phyloP scores from a whole-genome alignment of 352 stramenopile genomes.

The Phytophthora meadii region DNA sequence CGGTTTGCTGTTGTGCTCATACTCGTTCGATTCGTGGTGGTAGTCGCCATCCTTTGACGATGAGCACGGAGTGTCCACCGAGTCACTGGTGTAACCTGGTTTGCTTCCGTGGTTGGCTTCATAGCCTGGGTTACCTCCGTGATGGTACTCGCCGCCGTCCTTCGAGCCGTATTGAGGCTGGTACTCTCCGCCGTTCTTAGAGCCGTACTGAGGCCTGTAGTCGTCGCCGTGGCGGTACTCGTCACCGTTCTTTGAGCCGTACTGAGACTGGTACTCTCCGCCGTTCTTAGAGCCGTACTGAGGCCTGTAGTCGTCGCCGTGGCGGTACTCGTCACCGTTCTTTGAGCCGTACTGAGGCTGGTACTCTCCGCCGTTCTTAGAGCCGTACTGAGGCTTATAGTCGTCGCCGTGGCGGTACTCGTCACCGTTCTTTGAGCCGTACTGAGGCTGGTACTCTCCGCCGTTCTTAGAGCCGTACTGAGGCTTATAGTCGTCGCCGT shows the following conservation, averaged over 20 bases:
- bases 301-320: too few relatives aligned
- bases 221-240: too few relatives aligned
- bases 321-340: too few relatives aligned
- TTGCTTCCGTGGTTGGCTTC: neutral
- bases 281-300: too few relatives aligned
- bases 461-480: too few relatives aligned
- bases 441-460: neutral
- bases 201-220: too few relatives aligned
- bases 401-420: neutral
- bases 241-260: too few relatives aligned
- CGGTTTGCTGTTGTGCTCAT: neutral
- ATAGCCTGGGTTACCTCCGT: slow-evolving; percentile 1
- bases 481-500: too few relatives aligned
- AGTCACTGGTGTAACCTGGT: neutral
- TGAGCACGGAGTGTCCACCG: slow-evolving; percentile 7
- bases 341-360: too few relatives aligned
- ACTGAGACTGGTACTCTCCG: too few relatives aligned
- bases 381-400: too few relatives aligned
- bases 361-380: too few relatives aligned
- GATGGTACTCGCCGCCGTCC: neutral
- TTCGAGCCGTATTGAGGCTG: neutral
- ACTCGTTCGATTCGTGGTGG: neutral
- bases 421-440: neutral
- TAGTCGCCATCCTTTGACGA: slow-evolving; percentile 9
- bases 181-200: neutral